Base-by-base conservation (phyloP, 2,329 filamentous ascomycete genomes). In the Sporothrix sp. region DNA sequence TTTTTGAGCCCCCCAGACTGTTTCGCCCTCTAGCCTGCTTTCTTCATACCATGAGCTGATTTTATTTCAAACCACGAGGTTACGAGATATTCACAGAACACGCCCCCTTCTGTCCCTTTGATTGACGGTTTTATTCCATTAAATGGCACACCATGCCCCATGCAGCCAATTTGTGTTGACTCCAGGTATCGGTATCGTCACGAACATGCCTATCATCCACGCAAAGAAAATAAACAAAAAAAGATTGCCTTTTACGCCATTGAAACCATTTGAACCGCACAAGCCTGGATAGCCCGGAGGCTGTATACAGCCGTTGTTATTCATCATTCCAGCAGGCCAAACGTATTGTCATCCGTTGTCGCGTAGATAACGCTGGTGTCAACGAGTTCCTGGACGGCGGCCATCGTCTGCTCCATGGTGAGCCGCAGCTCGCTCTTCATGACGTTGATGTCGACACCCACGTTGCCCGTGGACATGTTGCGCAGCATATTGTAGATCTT, bases 291-390 rank as follows among this genome's bases (percentile, higher is more conserved):
- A n/a, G n/a, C n/a, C n/a, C n/a, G n/a, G n/a, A n/a, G n/a, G n/a
- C n/a, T n/a, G n/a, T n/a, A n/a, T n/a, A n/a, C n/a, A n/a, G n/a
- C n/a, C n/a, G n/a, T n/a, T n/a, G n/a, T n/a, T n/a, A n/a, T n/a
- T n/a, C n/a, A n/a, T n/a, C 20, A 42, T n/a, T 45, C 48, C 35
- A 56, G 39, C 10, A 56, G n/a, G 4, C 50, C 55, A 51, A 56
- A 97, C 1, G 91, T 97, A 66, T 87, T 78, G 61, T 97, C 91
- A 67, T 97, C 89, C 7, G 95, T 77, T 9, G 94, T 98, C 25
- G 88, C 87, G 69, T 88, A 98, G 57, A 95, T 87, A 59, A 87
- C 63, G 27, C 89, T 87, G 50, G 79, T 69, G 2, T 73, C 73
- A 38, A 88, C 67, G 61, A 98, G 67, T 67, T 97, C 89, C 59